phyloP scores from a whole-genome alignment of 129 eudicot species.

The Glebionis coronaria region DNA sequence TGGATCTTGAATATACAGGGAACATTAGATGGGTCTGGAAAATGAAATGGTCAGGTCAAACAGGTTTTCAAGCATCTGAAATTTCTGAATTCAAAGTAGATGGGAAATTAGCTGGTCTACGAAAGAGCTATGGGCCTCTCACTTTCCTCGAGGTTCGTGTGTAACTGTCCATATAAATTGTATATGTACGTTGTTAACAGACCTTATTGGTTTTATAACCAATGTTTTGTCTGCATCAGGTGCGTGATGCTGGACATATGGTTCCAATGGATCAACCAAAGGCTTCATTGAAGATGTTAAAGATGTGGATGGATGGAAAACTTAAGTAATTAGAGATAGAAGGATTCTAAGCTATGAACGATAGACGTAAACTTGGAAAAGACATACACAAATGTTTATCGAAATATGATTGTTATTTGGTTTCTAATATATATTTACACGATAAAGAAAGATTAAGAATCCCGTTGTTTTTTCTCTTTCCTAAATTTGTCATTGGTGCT shows the following conservation, averaged over 20 bases:
- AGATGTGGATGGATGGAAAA: conserved; percentile 43
- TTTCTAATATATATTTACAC: no score
- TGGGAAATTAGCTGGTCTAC: conserved; percentile 42
- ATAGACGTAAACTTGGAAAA: neutral
- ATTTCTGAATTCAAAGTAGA: conserved; percentile 41
- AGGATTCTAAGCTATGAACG: conserved; percentile 8
- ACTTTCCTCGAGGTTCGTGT: conserved; percentile 52
- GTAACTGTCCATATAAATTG: neutral
- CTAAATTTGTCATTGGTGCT: neutral
- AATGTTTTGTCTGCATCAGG: conserved; percentile 27
- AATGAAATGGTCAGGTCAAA: conserved; percentile 73
- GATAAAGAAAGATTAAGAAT: neutral
- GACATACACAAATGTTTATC: neutral
- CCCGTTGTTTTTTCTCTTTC: neutral
- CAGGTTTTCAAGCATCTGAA: conserved; percentile 38
- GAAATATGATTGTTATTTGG: no score
- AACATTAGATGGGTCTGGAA: conserved; percentile 56
- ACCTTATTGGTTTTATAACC: neutral
- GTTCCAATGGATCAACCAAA: conserved; percentile 88
- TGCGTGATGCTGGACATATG: conserved; percentile 74
- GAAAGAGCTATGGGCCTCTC: conserved; percentile 51
- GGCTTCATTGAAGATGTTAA: conserved; percentile 64
- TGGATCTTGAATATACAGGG: no score
- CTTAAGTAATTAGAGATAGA: conserved; percentile 8
- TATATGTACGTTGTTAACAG: neutral